A percentile compares a stretch with the other conserved stretches of the same genome.
phyloP scores from a whole-genome alignment of 2,329 filamentous ascomycete genomes.

The Gremmenia infestans region DNA sequence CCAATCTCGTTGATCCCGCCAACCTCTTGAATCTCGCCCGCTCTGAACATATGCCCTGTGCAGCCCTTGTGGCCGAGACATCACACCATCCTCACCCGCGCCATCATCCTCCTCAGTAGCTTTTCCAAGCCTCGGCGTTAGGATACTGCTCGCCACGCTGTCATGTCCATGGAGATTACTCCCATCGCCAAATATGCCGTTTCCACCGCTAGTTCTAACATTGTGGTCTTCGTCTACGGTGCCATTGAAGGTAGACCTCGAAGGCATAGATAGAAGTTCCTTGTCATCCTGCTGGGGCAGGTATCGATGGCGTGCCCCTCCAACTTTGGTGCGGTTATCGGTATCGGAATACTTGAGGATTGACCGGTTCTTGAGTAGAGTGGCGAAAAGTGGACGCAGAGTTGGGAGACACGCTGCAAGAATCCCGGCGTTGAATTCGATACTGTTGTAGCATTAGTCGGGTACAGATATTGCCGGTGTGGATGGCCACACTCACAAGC shows the following conservation, averaged over 20 bases:
- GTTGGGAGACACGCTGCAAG: conserved; percentile 40
- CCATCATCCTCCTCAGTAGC: neutral
- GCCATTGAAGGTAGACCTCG: neutral
- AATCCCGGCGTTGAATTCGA: conserved; percentile 41
- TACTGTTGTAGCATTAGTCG: conserved; percentile 24
- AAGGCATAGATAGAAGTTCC: neutral
- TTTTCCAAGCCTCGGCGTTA: conserved; percentile 1
- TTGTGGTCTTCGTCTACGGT: neutral
- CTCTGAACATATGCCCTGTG: neutral
- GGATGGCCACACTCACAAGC: conserved; percentile 11
- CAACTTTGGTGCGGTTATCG: neutral
- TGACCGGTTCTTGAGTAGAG: conserved; percentile 27
- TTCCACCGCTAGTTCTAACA: neutral
- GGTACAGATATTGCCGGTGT: conserved; percentile 36
- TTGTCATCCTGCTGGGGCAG: neutral
- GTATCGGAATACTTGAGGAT: conserved; percentile 1
- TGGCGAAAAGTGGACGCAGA: conserved; percentile 37
- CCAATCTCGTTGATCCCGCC: neutral
- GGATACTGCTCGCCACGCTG: conserved; percentile 1
- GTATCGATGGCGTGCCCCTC: neutral
- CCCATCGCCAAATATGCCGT: neutral
- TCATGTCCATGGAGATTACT: neutral
- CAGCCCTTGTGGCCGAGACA: neutral
- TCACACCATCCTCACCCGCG: neutral
- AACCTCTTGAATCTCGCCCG: conserved; percentile 9